Conservation (phyloP, 2,329 filamentous ascomycete species). For the Clarireedia homoeocarpa region DNA sequence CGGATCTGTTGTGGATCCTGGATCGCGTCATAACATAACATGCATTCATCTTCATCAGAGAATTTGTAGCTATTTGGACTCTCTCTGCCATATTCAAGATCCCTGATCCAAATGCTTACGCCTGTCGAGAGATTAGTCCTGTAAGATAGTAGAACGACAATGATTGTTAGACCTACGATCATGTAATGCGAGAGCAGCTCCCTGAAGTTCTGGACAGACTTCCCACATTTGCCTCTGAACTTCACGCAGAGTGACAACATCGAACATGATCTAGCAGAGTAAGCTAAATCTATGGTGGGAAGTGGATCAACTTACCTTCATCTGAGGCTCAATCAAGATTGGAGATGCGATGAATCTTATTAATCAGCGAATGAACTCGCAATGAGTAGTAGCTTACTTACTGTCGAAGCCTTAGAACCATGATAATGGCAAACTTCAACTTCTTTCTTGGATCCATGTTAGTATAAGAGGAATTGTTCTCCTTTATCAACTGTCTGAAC, state of each 20-base stretch:
- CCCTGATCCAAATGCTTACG: not conserved
- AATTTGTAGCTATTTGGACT: not conserved
- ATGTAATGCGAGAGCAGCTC: not conserved
- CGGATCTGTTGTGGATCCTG: not conserved
- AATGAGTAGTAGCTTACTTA: not conserved
- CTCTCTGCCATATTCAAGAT: not conserved
- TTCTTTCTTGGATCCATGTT: not conserved
- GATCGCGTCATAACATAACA: not conserved
- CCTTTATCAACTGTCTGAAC: not conserved
- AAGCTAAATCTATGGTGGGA: not conserved
- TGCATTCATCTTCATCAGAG: not conserved
- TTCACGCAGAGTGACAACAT: not conserved
- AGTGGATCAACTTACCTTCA: not conserved
- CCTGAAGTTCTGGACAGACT: not conserved
- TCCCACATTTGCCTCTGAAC: not conserved
- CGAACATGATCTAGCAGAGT: not conserved
- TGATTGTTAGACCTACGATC: not conserved
- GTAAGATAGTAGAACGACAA: not conserved
- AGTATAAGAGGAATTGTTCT: not conserved
- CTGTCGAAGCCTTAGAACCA: not conserved
- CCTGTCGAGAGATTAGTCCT: not conserved
- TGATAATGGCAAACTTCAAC: not conserved
- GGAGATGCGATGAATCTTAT: not conserved
- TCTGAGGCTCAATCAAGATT: not conserved
- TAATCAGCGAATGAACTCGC: not conserved